These are phyloP conservation scores for Amylostereum areolatum DNA, from an alignment of 1,284 basidiomycete species.

Conservation along the genomic window DNA sequence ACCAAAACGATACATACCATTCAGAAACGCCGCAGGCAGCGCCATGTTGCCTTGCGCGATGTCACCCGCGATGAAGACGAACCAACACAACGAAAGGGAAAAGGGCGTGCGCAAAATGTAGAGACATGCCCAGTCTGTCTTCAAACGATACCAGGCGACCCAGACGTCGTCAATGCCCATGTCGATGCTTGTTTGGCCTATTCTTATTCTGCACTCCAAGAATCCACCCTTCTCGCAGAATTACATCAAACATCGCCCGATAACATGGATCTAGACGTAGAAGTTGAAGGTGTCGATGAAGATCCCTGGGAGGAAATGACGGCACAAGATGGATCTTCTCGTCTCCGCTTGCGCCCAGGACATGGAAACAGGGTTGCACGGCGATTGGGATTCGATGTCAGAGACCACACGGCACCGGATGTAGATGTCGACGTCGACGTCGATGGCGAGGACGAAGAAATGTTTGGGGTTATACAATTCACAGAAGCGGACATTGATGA, in stretches of 20 bases:
- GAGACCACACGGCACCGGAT: conserved; percentile 48
- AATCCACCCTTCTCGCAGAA: conserved; percentile 6
- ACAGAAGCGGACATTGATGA: conserved; percentile 55
- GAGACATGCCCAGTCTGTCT: conserved; percentile 63
- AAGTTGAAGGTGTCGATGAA: conserved; percentile 22
- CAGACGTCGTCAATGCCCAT: conserved; percentile 69
- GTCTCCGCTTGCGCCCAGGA: conserved; percentile 3
- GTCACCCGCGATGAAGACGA: conserved; percentile 58
- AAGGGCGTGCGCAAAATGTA: conserved; percentile 21
- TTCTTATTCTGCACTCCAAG: conserved; percentile 29
- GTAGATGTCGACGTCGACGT: conserved; percentile 74
- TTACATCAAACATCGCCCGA: conserved; percentile 31
- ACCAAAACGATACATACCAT: conserved; percentile 51
- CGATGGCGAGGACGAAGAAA: conserved; percentile 65
- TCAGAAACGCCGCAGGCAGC: conserved; percentile 57
- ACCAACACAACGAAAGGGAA: conserved; percentile 16
- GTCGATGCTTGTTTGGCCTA: conserved; percentile 69
- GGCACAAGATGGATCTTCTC: conserved; percentile 30
- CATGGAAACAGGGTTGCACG: background rate
- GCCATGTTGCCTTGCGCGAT: conserved; percentile 57
- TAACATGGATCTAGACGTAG: conserved; percentile 25
- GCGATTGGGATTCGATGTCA: conserved; percentile 64
- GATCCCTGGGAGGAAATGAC: conserved; percentile 26
- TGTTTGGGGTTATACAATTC: conserved; percentile 68
- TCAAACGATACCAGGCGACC: conserved; percentile 50